Evolutionary conservation across 768 basidiomycete species (phyloP), one percentile per base, ranked within the genome.

Genomic region (Macrolepiota fuliginosa): DNA sequence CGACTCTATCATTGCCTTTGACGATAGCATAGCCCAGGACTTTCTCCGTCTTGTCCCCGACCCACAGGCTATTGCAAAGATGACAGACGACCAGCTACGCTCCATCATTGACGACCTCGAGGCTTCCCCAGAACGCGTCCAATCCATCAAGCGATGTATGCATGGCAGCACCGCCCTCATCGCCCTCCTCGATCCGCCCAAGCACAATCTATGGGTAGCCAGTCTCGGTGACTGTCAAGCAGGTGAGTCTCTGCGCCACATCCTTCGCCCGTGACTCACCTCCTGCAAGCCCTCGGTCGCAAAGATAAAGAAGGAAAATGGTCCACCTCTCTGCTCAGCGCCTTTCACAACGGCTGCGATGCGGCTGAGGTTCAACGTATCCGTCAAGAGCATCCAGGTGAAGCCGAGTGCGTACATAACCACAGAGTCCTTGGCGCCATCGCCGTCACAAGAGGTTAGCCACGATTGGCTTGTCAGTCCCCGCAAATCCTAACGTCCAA

Each of bases 191-290:
- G 79, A 83, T 61, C 79, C 82, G 3, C 45, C 59, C 13, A 69
- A 65, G 12, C 70, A 73, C 24, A 79, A 83, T 61, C 63, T 85
- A 1, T 85, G 84, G 83, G 81, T 84, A 12, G 83, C 81, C 2
- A 84, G 81, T 67, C 70, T 85, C 37, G 85, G 85, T 3, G 84
- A 86, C 67, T 83, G 83, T 64, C 77, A 77, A 64, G 83, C 82
- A 61, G 77, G 84, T 83, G 47, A 13, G 45, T 36, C 39, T 12
- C 19, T 49, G 50, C 36, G 45, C 22, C 58, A 5, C 17, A 22
- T n/a, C 27, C n/a, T 37, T 46, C 49, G 5, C 47, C 27, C 13
- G 25, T 24, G n/a, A 27, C 22, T 25, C 39, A 13, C 36, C 39
- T 25, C 54, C 22, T 17, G 12, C 25, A 55, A 83, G 83, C 80